Evolutionary conservation across 345 rosid genomes (phyloP).

Genomic region (Adansonia digitata): DNA sequence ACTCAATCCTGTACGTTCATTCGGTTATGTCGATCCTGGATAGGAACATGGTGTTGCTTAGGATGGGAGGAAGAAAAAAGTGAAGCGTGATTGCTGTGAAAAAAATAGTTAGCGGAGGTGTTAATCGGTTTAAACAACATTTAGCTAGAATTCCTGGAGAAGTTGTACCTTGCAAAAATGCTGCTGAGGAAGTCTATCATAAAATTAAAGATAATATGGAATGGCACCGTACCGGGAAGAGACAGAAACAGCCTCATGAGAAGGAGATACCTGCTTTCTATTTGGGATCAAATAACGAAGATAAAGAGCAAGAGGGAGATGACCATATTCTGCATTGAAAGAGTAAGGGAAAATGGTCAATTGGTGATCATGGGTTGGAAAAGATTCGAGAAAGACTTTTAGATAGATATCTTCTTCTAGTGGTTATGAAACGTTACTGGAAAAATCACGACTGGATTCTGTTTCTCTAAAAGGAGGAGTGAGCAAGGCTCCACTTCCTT

Average conservation of each 20-base stretch:
- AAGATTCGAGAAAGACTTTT: conserved; percentile 19
- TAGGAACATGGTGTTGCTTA: conserved; percentile 49
- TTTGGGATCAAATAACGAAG: conserved; percentile 30
- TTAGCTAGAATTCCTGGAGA: conserved; percentile 50
- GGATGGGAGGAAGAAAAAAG: conserved; percentile 44
- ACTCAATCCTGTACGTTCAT: conserved; percentile 32
- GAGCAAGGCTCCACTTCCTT: conserved; percentile 22
- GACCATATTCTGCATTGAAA: conserved; percentile 20
- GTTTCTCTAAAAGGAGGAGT: conserved; percentile 30
- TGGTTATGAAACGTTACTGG: conserved; percentile 23
- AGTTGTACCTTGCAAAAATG: conserved; percentile 41
- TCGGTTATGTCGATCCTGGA: conserved; percentile 48
- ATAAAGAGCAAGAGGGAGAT: conserved; percentile 24
- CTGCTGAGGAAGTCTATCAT: conserved; percentile 42
- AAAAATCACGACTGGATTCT: conserved; percentile 38
- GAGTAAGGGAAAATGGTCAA: conserved; percentile 14
- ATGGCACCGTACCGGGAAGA: conserved; percentile 43
- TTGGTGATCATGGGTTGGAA: conserved; percentile 20
- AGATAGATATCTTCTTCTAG: conserved; percentile 16
- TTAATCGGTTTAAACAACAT: conserved; percentile 50
- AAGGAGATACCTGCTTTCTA: conserved; percentile 26
- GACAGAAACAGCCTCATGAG: conserved; percentile 22
- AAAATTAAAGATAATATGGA: conserved; percentile 48
- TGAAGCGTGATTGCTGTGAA: conserved; percentile 48
- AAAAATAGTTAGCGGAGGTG: conserved; percentile 47